Evolutionary conservation across 306 rosid species (phyloP).

Genomic region (Castanea crenata): DNA sequence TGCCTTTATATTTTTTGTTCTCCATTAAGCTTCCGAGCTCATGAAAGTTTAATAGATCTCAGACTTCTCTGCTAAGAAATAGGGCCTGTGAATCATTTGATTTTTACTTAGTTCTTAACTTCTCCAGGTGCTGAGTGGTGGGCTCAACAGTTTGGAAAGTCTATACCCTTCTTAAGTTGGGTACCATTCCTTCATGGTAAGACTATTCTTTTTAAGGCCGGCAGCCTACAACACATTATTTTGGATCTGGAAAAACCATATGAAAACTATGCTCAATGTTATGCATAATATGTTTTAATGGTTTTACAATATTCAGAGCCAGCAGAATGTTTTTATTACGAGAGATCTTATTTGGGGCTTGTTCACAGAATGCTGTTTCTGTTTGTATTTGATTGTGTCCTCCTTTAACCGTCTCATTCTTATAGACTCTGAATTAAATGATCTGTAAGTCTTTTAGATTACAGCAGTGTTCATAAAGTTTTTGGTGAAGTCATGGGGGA

Average conservation of each 20-base stretch:
- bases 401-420: neutral
- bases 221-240: slow-evolving; percentile 2
- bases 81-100: neutral
- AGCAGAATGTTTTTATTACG: neutral
- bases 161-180: slow-evolving; percentile 78
- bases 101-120: slow-evolving; percentile 1
- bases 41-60: neutral
- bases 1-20: neutral
- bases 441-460: neutral
- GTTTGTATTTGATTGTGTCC: neutral
- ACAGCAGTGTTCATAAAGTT: neutral
- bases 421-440: neutral
- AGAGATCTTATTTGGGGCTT: neutral
- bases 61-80: neutral
- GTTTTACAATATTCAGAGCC: neutral
- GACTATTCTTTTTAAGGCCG: slow-evolving; percentile 15
- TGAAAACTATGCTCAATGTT: neutral
- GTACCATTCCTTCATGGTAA: slow-evolving; percentile 64
- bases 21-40: neutral
- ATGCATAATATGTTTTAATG: neutral
- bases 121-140: slow-evolving; percentile 91
- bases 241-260: slow-evolving; percentile 12
- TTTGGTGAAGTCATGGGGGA: neutral
- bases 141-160: slow-evolving; percentile 70
- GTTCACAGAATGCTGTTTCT: neutral